Evolutionary conservation across 306 rosid genomes (phyloP).

Genomic region (Cucurbita maxima): DNA sequence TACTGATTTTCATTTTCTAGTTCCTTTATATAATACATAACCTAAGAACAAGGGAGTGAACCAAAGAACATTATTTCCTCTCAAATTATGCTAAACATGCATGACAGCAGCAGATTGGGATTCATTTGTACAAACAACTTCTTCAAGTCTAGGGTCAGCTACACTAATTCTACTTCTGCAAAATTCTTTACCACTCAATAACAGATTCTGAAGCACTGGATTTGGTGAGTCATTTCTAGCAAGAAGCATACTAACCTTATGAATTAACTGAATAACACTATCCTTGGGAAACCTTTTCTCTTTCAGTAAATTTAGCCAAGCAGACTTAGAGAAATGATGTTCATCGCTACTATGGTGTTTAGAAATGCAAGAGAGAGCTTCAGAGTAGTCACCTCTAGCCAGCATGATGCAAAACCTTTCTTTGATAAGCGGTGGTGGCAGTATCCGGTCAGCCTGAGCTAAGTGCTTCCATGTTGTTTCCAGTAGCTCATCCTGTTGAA

Average conservation of each 20-base stretch:
- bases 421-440: slow-evolving; percentile 39
- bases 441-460: slow-evolving; percentile 26
- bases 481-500: slow-evolving; percentile 43
- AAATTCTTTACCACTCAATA: slow-evolving; percentile 39
- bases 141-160: slow-evolving; percentile 14
- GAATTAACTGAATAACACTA: slow-evolving; percentile 31
- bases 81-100: not conserved
- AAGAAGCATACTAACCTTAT: slow-evolving; percentile 23
- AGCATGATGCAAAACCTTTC: slow-evolving; percentile 53
- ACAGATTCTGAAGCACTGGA: slow-evolving; percentile 33
- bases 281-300: slow-evolving; percentile 40
- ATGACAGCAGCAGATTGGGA: slow-evolving; percentile 3
- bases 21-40: not conserved
- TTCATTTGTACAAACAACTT: slow-evolving; percentile 11
- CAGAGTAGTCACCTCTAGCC: slow-evolving; percentile 33
- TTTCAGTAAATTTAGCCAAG: slow-evolving; percentile 51
- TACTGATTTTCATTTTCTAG: not conserved
- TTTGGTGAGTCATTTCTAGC: slow-evolving; percentile 21
- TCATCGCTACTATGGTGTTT: slow-evolving; percentile 17
- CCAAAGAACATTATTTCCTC: not conserved
- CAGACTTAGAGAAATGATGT: slow-evolving; percentile 44
- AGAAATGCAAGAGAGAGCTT: slow-evolving; percentile 41
- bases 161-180: slow-evolving; percentile 10
- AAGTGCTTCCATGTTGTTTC: slow-evolving; percentile 70
- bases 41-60: not conserved